Evolutionary conservation across 2,329 filamentous ascomycete genomes (phyloP), one percentile per base, ranked within the genome.

Genomic region (Thermothelomyces thermophilus): DNA sequence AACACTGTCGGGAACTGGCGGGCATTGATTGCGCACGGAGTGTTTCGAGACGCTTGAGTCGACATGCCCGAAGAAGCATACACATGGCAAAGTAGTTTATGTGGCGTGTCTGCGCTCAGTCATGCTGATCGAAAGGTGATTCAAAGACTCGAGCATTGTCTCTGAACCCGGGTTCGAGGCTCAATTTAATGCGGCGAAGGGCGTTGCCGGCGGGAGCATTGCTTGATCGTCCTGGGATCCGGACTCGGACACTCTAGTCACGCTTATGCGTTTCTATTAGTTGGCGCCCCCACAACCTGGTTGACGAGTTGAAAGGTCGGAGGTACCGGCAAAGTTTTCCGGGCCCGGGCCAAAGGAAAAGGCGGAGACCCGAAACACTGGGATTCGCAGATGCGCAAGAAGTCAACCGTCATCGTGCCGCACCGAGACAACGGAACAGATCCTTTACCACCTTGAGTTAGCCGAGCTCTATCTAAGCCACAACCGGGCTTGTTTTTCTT

Each of bases 161-260:
- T 31, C 8, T 30, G 19, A 17, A 14, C 19, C 6, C 37, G n/a
- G 17, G 34, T 39, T 43, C 26, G 20, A 36, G 36, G n/a, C 14
- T 3, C 16, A 33, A 34, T 8, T 37, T 53, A 30, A 48, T 34
- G 50, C 55, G 56, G 54, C 50, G 36, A 45, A 14, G 20, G 24
- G 22, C 34, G 41, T 48, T 56, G 42, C 57, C 54, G 56, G 49
- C 28, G 40, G 50, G 19, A 49, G 36, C 31, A 41, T 20, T 56
- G 57, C 54, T 19, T 59, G 57, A 58, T 59, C 57, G 50, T 26
- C 57, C 8, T 17, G 44, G 33, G 13, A 35, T 17, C 28, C 42
- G 36, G 33, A 22, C 44, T 30, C 46, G 50, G 44, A 34, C n/a
- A 43, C 45, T 45, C 52, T 56, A 51, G 49, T 51, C 47, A 24